These are phyloP conservation scores for Vaccinium myrtillus DNA, from an alignment of 148 eudicot species.

Conservation along the genomic window DNA sequence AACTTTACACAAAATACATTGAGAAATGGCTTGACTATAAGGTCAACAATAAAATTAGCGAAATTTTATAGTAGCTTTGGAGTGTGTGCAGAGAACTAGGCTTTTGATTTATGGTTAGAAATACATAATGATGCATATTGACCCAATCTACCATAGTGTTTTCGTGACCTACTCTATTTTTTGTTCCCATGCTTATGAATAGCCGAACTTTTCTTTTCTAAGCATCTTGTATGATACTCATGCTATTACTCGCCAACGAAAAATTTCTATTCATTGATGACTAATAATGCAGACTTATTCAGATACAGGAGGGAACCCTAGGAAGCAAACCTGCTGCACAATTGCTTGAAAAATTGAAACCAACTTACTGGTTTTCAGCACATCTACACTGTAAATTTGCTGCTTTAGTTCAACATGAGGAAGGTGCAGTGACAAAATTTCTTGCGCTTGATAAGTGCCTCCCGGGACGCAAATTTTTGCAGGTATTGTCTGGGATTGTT, in stretches of 20 bases:
- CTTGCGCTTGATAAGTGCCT: slow-evolving; percentile 99
- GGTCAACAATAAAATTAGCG: background rate
- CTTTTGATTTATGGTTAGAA: background rate
- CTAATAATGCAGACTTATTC: slow-evolving; percentile 10
- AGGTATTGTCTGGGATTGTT: slow-evolving; percentile 42
- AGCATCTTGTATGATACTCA: slow-evolving; percentile 9
- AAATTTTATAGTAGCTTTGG: background rate
- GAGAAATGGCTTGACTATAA: slow-evolving; percentile 1
- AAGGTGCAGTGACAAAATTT: slow-evolving; percentile 75
- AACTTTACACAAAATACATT: background rate
- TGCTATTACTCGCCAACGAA: background rate
- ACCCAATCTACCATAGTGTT: background rate
- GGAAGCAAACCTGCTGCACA: slow-evolving; percentile 93
- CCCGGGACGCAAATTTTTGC: slow-evolving; percentile 78
- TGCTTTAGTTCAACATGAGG: slow-evolving; percentile 81
- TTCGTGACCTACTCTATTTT: background rate
- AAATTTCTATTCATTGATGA: background rate
- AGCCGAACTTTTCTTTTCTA: background rate
- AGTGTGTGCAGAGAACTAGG: background rate
- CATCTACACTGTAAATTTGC: slow-evolving; percentile 95
- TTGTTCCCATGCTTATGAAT: background rate
- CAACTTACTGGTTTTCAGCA: slow-evolving; percentile 96
- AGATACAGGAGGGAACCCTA: slow-evolving; percentile 73
- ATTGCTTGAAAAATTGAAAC: slow-evolving; percentile 73
- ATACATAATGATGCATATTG: background rate